Base-by-base conservation (phyloP, 208 protist genomes). In the Angomonas desouzai region DNA sequence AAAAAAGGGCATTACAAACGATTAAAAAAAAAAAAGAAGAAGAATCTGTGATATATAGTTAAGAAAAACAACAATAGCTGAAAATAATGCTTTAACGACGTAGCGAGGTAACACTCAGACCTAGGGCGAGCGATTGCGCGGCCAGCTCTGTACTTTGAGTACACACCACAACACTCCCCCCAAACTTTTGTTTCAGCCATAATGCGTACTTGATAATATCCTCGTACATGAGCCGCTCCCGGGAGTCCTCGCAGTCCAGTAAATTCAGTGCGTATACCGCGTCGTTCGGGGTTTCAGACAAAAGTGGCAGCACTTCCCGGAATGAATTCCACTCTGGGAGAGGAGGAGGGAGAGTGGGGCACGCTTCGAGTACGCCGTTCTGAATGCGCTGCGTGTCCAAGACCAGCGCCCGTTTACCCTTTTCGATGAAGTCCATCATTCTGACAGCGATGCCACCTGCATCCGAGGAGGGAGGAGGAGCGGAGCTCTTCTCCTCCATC, bases 91-190 rank as follows among this genome's bases (percentile, higher is more conserved):
- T 3, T 47, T 40, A 28, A 36, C 22, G 7, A 60, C 33, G 55
- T 2, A 36, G 23, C 6, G 23, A 11, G 34, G 7, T 27, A 25
- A 74, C 16, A 66, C 62, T 0, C 89, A 94, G 67, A 22, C 78
- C 76, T 57, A 81, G 77, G 38, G 83, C 77, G 22, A 91, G 56
- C 9, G 81, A 79, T 59, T 76, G 80, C n/a, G 89, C 83, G 0
- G 85, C 89, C 6, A 94, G 72, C 16, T 67, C 66, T 6, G 79
- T 40, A 22, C 77, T 87, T 68, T 86, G 81, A 3, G 88, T 94
- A 73, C 84, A 92, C 0, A 92, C 55, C 2, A 77, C 65, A 28
- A 91, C 68, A 47, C 55, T 48, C 1, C 64, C 48, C 27, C 72
- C 73, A 27, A 68, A 79, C n/a, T 47, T 25, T 2, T 63, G 11